phyloP scores from a whole-genome alignment of 1,284 basidiomycete genomes.

The Ustilago trichophora region DNA sequence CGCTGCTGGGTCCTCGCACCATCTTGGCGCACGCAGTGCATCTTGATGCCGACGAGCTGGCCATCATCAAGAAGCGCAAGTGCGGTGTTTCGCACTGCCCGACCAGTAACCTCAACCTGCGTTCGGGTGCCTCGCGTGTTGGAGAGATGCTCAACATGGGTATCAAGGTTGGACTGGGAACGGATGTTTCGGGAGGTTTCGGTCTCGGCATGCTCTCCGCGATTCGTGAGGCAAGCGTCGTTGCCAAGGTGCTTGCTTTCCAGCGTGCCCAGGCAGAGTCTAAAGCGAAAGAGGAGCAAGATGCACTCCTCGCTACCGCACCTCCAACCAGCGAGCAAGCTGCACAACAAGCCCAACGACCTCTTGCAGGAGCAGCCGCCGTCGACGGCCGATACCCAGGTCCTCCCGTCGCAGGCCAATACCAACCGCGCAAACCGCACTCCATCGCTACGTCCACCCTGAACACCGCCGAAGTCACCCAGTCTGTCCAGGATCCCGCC shows the following conservation, averaged over 20 bases:
- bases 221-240: constrained; percentile 82
- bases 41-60: constrained; percentile 77
- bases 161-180: constrained; percentile 85
- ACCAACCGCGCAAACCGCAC: constrained; percentile 34
- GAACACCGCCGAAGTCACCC: constrained; percentile 22
- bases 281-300: constrained; percentile 32
- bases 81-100: constrained; percentile 93
- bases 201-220: constrained; percentile 83
- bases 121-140: constrained; percentile 82
- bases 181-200: constrained; percentile 90
- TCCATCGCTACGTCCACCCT: constrained; percentile 37
- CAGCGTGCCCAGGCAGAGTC: constrained; percentile 38
- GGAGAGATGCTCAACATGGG: constrained; percentile 81
- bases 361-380: constrained; percentile 24
- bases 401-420: constrained; percentile 42
- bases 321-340: constrained; percentile 26
- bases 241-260: constrained; percentile 77
- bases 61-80: constrained; percentile 74
- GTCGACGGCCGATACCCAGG: constrained; percentile 42
- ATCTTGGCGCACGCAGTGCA: constrained; percentile 90
- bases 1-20: constrained; percentile 80
- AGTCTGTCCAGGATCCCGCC: constrained; percentile 28
- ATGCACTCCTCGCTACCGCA: constrained; percentile 9
- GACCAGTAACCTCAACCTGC: constrained; percentile 83
- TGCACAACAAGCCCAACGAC: constrained; percentile 15